Evolutionary conservation across 768 basidiomycete genomes (phyloP), one percentile per base, ranked within the genome.

Genomic region (Russula sp.): DNA sequence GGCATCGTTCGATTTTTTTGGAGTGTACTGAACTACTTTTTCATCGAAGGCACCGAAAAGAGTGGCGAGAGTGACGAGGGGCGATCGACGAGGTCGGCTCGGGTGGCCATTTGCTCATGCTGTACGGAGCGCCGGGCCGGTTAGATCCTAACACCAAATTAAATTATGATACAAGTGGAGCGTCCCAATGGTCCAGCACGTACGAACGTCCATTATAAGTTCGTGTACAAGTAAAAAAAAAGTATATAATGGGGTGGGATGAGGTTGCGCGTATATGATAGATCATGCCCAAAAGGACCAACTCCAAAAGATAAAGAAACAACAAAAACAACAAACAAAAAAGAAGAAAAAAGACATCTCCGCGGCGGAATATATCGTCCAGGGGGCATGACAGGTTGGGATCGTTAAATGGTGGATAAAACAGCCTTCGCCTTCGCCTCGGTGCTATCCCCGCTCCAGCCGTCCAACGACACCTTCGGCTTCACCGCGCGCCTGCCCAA

Each of bases 401-500:
- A 49, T 36, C 13, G 20, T 29, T n/a, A n/a, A n/a, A 18, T 47
- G 11, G 7, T 47, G 20, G 20, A 20, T 22, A 46, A 10, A 25
- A 16, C n/a, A 29, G 16, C 48, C 20, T 49, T 49, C 34, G 32
- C 13, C 8, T 34, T 32, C 13, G 48, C 11, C 18, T 3, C 43
- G 5, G 13, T 34, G 50, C 13, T 57, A 65, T 49, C 58, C 58
- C 59, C 71, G 61, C 58, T 72, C 71, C 20, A 74, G 63, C 58
- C 70, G 68, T 20, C 70, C 70, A 5, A 70, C 72, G 7, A 71
- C 73, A 4, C 71, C 71, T 14, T 70, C 72, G 9, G 73, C 73
- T 68, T 75, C 74, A 34, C 71, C 72, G 35, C 73, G 62, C 7
- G 71, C 73, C 61, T 72, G 74, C 14, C 73, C 73, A 18, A 74